These are phyloP conservation scores for Lolium multiflorum DNA, from an alignment of 176 grass and related monocot species.

Conservation along the genomic window DNA sequence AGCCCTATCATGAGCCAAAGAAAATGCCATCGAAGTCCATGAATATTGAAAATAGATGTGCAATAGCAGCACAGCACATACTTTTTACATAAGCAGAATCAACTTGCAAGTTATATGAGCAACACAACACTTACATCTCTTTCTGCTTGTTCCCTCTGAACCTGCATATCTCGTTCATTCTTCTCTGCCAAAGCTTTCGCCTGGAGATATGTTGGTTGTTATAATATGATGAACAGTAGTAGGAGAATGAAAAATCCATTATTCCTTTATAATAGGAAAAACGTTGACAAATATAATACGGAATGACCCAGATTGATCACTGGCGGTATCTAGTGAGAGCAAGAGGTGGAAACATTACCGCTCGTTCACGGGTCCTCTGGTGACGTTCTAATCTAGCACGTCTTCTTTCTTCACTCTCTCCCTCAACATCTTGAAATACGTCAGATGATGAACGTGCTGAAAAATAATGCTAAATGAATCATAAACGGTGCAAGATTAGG, in stretches of 20 bases:
- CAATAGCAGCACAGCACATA: conserved; percentile 12
- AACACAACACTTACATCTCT: conserved; percentile 66
- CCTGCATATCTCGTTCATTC: conserved; percentile 81
- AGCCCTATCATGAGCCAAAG: conserved; percentile 14
- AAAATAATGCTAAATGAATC: conserved; percentile 20
- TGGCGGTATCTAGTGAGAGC: neutral
- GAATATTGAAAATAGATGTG: conserved; percentile 1
- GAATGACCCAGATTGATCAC: neutral
- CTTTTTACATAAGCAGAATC: conserved; percentile 21
- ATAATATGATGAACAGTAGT: conserved; percentile 30
- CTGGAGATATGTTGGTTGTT: conserved; percentile 41
- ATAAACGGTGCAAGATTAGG: neutral
- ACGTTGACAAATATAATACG: conserved; percentile 4
- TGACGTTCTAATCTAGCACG: conserved; percentile 85
- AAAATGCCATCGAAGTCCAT: conserved; percentile 2
- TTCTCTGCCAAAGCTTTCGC: conserved; percentile 85
- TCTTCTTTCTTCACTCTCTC: conserved; percentile 93
- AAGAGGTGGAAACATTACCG: conserved; percentile 55
- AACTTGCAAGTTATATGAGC: neutral
- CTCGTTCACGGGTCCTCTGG: conserved; percentile 70
- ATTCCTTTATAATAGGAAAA: conserved; percentile 14
- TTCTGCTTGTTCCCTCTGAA: conserved; percentile 70
- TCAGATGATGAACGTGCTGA: conserved; percentile 82
- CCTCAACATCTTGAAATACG: conserved; percentile 89
- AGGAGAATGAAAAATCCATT: conserved; percentile 1